These are phyloP conservation scores for Trypanosoma mega DNA, from an alignment of 208 protist species.

Conservation along the genomic window DNA sequence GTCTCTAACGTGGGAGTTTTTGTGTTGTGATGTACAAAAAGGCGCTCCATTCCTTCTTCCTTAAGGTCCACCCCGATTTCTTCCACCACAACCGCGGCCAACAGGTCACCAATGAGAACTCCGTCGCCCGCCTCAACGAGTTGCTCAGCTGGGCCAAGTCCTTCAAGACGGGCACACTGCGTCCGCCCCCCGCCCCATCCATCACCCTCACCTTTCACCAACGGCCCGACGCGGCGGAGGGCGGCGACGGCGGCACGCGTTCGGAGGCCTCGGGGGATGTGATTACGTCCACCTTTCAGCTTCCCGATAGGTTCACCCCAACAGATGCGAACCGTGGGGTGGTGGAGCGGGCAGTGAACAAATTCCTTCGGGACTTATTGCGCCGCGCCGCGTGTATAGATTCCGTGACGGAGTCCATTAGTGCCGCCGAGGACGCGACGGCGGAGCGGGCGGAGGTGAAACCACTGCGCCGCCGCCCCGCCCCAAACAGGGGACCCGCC, in stretches of 20 bases:
- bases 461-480: constrained; percentile 51
- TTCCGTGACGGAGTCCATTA: constrained; percentile 69
- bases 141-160: constrained; percentile 87
- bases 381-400: constrained; percentile 86
- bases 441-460: constrained; percentile 71
- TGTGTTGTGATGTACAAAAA: constrained; percentile 85
- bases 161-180: constrained; percentile 75
- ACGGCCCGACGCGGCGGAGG: constrained; percentile 45
- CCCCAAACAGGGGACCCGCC: constrained; percentile 10
- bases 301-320: constrained; percentile 72
- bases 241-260: not conserved
- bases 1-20: not conserved
- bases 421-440: constrained; percentile 78
- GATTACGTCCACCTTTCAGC: constrained; percentile 78
- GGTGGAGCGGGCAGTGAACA: constrained; percentile 85
- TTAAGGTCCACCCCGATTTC: constrained; percentile 93
- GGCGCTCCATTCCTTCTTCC: constrained; percentile 87
- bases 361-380: constrained; percentile 88
- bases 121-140: constrained; percentile 90
- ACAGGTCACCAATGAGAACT: constrained; percentile 79
- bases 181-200: constrained; percentile 65
- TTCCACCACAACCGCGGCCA: constrained; percentile 81
- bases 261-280: no score
- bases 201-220: constrained; percentile 86
- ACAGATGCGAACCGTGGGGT: constrained; percentile 73